phyloP scores from a whole-genome alignment of 2,329 filamentous ascomycete species.

The Emmonsia crescens region DNA sequence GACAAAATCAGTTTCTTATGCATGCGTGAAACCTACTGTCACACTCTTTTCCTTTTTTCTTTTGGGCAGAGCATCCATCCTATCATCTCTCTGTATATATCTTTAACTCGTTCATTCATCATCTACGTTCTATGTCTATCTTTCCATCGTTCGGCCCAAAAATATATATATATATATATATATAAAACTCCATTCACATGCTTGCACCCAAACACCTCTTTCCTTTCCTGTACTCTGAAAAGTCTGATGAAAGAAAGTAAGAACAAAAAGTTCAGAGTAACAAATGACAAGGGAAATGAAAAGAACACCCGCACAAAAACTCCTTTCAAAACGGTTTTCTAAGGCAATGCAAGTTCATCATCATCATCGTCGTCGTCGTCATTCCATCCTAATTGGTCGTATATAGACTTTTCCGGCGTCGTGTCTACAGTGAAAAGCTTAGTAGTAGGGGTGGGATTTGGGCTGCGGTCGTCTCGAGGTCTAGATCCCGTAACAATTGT shows the following conservation, averaged over 20 bases:
- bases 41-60: not conserved
- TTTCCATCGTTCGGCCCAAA: not conserved
- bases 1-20: too few relatives aligned
- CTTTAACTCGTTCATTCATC: not conserved
- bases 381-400: slow-evolving; percentile 36
- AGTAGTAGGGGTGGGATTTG: not conserved
- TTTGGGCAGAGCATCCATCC: not conserved
- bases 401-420: slow-evolving; percentile 32
- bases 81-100: not conserved
- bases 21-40: not conserved
- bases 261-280: not conserved
- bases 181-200: not conserved
- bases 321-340: not conserved
- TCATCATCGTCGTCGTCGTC: slow-evolving; percentile 26
- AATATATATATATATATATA: too few relatives aligned
- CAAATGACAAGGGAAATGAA: not conserved
- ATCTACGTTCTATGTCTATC: not conserved
- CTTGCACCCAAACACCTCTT: too few relatives aligned
- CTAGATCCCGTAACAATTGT: not conserved
- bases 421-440: not conserved
- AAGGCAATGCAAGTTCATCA: slow-evolving; percentile 12
- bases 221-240: not conserved
- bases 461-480: not conserved
- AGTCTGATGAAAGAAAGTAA: not conserved
- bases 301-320: not conserved